Conservation (phyloP, 306 rosid species). For the Casuarina equisetifolia region DNA sequence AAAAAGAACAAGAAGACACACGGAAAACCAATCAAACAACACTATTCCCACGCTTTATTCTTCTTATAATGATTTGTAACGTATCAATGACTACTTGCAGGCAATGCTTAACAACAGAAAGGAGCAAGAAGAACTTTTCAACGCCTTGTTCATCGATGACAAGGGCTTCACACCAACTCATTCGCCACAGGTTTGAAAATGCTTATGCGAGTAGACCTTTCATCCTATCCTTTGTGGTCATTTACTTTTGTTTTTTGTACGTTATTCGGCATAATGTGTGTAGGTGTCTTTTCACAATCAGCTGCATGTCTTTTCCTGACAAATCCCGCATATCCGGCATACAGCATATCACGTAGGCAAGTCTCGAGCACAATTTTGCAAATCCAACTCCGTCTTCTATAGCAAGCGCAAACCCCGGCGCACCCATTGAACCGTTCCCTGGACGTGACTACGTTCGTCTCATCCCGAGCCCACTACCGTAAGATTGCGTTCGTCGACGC, state of each 20-base stretch:
- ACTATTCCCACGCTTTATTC: neutral
- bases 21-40: neutral
- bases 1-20: too few species aligned
- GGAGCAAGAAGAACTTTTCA: constrained; percentile 35
- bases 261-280: too few species aligned
- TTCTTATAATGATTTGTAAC: neutral
- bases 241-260: too few species aligned
- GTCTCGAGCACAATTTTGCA: constrained; percentile 38
- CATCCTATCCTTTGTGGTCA: too few species aligned
- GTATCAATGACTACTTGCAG: constrained; percentile 2
- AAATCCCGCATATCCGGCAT: too few species aligned
- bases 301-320: too few species aligned
- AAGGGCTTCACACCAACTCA: constrained; percentile 10
- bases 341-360: too few species aligned
- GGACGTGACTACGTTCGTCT: constrained; percentile 75
- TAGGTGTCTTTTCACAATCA: too few species aligned
- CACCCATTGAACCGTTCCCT: constrained; percentile 56
- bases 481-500: constrained; percentile 75
- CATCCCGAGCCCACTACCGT: constrained; percentile 73
- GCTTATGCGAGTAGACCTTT: too few species aligned
- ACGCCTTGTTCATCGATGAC: constrained; percentile 28
- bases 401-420: constrained; percentile 62
- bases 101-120: constrained; percentile 33
- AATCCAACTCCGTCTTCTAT: constrained; percentile 58
- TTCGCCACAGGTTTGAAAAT: constrained; percentile 30